These are phyloP conservation scores for Hypomontagnella monticulosa DNA, from an alignment of 495 filamentous ascomycete genomes.

Conservation along the genomic window DNA sequence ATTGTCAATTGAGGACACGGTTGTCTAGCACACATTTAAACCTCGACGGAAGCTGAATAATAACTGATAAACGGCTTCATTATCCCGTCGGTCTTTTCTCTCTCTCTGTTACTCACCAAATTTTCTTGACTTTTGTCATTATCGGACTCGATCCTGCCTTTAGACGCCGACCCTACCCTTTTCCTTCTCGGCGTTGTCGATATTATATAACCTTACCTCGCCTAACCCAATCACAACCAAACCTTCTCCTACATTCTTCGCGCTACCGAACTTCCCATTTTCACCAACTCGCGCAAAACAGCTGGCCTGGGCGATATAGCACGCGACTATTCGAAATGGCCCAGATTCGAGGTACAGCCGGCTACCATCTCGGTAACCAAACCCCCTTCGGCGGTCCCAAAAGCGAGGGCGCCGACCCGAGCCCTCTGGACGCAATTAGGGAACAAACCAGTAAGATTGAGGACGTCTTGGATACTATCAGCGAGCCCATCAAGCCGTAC, in stretches of 20 bases:
- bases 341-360: conserved; percentile 95
- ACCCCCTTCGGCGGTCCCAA: conserved; percentile 71
- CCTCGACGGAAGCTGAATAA: background rate
- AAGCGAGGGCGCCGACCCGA: conserved; percentile 75
- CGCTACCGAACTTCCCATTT: background rate
- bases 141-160: background rate
- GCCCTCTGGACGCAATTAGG: conserved; percentile 89
- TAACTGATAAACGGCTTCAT: background rate
- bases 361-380: conserved; percentile 88
- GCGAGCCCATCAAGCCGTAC: conserved; percentile 95
- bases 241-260: conserved; percentile 13
- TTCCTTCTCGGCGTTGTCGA: background rate
- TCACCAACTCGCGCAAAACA: conserved; percentile 29
- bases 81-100: too few species aligned
- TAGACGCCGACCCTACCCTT: background rate
- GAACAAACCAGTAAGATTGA: conserved; percentile 98
- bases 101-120: background rate
- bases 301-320: conserved; percentile 34
- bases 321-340: conserved; percentile 67
- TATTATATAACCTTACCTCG: too few species aligned
- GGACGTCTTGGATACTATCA: conserved; percentile 87
- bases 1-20: conserved; percentile 51
- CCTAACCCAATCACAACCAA: background rate
- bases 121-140: background rate
- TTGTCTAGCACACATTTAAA: conserved; percentile 45